Evolutionary conservation across 805 yeast genomes (phyloP).

Genomic region (Yarrowia sp.): DNA sequence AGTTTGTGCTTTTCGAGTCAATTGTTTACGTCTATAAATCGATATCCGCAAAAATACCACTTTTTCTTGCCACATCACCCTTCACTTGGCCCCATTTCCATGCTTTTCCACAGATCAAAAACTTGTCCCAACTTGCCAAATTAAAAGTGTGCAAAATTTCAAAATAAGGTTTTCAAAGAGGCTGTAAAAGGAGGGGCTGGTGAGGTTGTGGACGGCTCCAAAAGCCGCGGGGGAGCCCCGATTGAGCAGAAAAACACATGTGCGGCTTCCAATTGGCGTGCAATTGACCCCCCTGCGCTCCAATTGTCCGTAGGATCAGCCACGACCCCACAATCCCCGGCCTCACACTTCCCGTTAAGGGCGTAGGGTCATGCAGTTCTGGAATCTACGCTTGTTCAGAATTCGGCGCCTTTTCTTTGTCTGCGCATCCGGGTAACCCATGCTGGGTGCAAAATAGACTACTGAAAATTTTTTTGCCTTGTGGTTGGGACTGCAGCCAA

Average conservation of each 20-base stretch:
- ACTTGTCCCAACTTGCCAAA: not conserved
- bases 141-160: conserved; percentile 17
- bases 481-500: conserved; percentile 11
- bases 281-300: not conserved
- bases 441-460: not conserved
- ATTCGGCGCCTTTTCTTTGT: conserved; percentile 24
- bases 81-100: not conserved
- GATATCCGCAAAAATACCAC: too few relatives aligned
- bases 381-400: conserved; percentile 23
- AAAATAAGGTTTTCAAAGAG: conserved; percentile 9
- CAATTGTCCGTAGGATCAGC: too few relatives aligned
- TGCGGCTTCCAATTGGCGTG: not conserved
- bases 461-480: conserved; percentile 28
- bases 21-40: too few relatives aligned
- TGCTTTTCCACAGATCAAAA: not conserved
- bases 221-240: too few relatives aligned
- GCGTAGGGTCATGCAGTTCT: conserved; percentile 14
- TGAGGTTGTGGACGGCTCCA: too few relatives aligned
- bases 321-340: not conserved
- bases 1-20: too few relatives aligned
- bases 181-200: conserved; percentile 24
- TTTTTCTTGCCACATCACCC: too few relatives aligned
- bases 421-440: conserved; percentile 25
- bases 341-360: conserved; percentile 19
- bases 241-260: too few relatives aligned